Evolutionary conservation across 2,329 filamentous ascomycete species (phyloP), one percentile per base, ranked within the genome.

Genomic region (Fusarium pilosicola): DNA sequence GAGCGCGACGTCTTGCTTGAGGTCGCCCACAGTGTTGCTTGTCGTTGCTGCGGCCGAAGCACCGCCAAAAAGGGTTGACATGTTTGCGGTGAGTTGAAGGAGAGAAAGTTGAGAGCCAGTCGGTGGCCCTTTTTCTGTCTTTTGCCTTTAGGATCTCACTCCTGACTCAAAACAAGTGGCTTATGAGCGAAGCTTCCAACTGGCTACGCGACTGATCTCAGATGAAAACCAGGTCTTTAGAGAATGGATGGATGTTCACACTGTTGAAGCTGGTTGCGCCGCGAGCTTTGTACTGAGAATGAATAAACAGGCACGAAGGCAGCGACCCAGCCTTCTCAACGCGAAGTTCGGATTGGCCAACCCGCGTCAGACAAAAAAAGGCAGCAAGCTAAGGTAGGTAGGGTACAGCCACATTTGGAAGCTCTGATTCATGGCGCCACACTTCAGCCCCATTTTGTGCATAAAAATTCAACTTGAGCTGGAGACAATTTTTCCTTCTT

Each of bases 1-100:
- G 63, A 99, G 86, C 61, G 92, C 88, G 62, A 98, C 91, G 83
- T 99, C 96, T 80, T 95, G 93, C 80, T 93, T 95, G 68, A 97
- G 91, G 79, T 99, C 96, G 77, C 96, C 96, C 13, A 96, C 91
- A 5, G 95, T 96, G 75, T 92, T 93, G 42, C 90, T 83, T 38
- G 90, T 78, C 38, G 91, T 77, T 28, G 90, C 79, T 13, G 67
- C 24, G 36, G 89, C 78, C 39, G 90, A 78, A 55, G 89, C 78
- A 61, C 86, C 79, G 65, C 88, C 87, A 78, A 92, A 92, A 62
- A 92, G 85, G 62, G 86, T 86, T 38, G 93, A 88, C 93, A 95
- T 94, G 52, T 74, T 84, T 78, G 58, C 56, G 62, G 74, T 56
- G 58, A 39, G 48, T 59, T 26, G 51, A 54, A 36, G 48, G 54